A percentile compares a stretch with the other conserved stretches of the same genome.
These are phyloP conservation scores for Hypoxylon perforatum DNA, from an alignment of 495 filamentous ascomycete species.

Conservation along the genomic window DNA sequence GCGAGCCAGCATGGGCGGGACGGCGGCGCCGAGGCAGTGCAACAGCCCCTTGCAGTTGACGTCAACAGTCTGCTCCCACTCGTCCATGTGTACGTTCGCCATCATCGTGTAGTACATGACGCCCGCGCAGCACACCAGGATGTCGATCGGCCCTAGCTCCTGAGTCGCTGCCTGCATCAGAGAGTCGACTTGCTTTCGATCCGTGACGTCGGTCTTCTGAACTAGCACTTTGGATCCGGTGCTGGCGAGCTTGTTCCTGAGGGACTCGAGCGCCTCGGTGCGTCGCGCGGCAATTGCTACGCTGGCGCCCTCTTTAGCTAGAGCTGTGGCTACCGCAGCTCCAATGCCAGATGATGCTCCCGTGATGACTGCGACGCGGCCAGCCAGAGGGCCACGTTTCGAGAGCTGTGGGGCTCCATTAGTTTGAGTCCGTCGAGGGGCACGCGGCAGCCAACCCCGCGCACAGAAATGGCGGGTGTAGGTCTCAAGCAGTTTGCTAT, in stretches of 20 bases:
- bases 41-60: slow-evolving; percentile 79
- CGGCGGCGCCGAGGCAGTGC: slow-evolving; percentile 67
- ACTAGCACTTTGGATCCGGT: slow-evolving; percentile 67
- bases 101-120: slow-evolving; percentile 84
- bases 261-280: slow-evolving; percentile 65
- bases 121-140: slow-evolving; percentile 73
- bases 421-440: slow-evolving; percentile 58
- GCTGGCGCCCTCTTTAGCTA: slow-evolving; percentile 65
- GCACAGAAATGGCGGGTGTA: slow-evolving; percentile 78
- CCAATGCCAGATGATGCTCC: slow-evolving; percentile 68
- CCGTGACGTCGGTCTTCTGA: slow-evolving; percentile 70
- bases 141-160: slow-evolving; percentile 71
- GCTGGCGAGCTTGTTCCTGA: slow-evolving; percentile 62
- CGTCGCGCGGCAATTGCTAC: slow-evolving; percentile 73
- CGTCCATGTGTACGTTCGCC: slow-evolving; percentile 69
- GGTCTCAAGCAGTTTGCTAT: slow-evolving; percentile 67
- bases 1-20: slow-evolving; percentile 71
- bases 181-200: slow-evolving; percentile 63
- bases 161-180: slow-evolving; percentile 64
- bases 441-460: slow-evolving; percentile 70
- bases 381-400: slow-evolving; percentile 62
- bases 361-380: slow-evolving; percentile 64
- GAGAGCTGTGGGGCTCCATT: slow-evolving; percentile 48
- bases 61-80: slow-evolving; percentile 77
- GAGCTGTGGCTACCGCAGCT: slow-evolving; percentile 58